Percentiles rank a stretch among this genome's conserved stretches.
Conservation (phyloP, 148 eudicot species). For the Rhododendron ferrugineum region DNA sequence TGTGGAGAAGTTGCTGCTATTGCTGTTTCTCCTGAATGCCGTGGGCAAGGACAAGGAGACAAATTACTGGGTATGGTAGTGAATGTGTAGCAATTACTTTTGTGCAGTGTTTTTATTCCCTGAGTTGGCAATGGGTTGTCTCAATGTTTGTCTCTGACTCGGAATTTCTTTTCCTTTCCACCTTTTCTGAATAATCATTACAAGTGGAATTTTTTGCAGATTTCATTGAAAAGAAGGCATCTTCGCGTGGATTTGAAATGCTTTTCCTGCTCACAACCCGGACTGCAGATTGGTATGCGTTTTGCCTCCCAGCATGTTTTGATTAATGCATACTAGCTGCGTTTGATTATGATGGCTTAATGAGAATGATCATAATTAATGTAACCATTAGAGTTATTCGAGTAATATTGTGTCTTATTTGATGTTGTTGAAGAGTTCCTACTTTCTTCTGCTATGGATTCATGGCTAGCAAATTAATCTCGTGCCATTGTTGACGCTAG, state of each 20-base stretch:
- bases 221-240: constrained; percentile 89
- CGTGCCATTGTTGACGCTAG: not conserved
- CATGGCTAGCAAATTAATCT: not conserved
- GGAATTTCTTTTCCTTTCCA: not conserved
- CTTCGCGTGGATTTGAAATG: constrained; percentile 63
- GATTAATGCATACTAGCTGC: not conserved
- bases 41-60: constrained; percentile 97
- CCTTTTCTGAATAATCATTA: not conserved
- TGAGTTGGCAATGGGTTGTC: not conserved
- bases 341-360: not conserved
- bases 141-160: not conserved
- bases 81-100: not conserved
- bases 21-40: constrained; percentile 96
- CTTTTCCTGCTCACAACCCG: constrained; percentile 89
- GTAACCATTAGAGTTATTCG: not conserved
- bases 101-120: not conserved
- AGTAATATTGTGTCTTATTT: not conserved
- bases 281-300: constrained; percentile 86
- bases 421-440: not conserved
- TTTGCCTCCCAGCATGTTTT: not conserved
- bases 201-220: constrained; percentile 35
- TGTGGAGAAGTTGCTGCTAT: constrained; percentile 96
- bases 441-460: not conserved
- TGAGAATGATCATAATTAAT: not conserved
- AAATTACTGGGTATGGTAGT: constrained; percentile 66